phyloP scores from a whole-genome alignment of 495 filamentous ascomycete species.

The Darksidea phi region DNA sequence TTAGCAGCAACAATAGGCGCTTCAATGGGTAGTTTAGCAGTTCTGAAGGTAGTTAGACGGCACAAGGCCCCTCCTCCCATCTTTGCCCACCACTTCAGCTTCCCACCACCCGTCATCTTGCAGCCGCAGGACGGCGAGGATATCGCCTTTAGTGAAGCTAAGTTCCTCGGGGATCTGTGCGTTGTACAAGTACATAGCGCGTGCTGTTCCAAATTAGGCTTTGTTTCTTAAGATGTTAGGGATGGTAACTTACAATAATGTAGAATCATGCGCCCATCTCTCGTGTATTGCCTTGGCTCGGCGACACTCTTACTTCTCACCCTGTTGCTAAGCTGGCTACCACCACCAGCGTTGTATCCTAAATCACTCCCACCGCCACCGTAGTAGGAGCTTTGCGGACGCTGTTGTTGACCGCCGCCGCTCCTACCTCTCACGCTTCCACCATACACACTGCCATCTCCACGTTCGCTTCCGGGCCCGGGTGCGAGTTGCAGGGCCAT shows the following conservation, averaged over 20 bases:
- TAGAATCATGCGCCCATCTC: conserved; percentile 82
- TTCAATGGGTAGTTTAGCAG: conserved; percentile 46
- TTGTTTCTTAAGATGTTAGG: neutral
- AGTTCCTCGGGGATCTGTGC: conserved; percentile 94
- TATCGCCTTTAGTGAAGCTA: conserved; percentile 88
- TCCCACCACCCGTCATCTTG: conserved; percentile 99
- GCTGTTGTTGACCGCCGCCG: conserved; percentile 9
- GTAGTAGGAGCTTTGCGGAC: conserved; percentile 57
- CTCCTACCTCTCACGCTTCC: conserved; percentile 36
- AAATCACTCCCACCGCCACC: conserved; percentile 8
- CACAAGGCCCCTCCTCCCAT: conserved; percentile 75
- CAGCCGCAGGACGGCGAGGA: conserved; percentile 80
- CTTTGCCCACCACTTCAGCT: conserved; percentile 82
- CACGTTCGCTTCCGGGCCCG: conserved; percentile 43
- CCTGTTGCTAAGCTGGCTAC: conserved; percentile 49
- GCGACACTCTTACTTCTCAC: conserved; percentile 76
- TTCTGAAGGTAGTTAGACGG: conserved; percentile 95
- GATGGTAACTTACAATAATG: conserved; percentile 74
- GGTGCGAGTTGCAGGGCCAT: conserved; percentile 82
- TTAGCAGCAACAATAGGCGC: neutral
- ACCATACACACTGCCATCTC: conserved; percentile 46
- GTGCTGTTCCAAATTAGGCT: conserved; percentile 56
- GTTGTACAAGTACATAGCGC: conserved; percentile 90
- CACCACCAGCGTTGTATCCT: conserved; percentile 44
- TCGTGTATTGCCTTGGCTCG: conserved; percentile 69